Conservation (phyloP, 2,329 filamentous ascomycete species). For the Colletotrichum australisinense region DNA sequence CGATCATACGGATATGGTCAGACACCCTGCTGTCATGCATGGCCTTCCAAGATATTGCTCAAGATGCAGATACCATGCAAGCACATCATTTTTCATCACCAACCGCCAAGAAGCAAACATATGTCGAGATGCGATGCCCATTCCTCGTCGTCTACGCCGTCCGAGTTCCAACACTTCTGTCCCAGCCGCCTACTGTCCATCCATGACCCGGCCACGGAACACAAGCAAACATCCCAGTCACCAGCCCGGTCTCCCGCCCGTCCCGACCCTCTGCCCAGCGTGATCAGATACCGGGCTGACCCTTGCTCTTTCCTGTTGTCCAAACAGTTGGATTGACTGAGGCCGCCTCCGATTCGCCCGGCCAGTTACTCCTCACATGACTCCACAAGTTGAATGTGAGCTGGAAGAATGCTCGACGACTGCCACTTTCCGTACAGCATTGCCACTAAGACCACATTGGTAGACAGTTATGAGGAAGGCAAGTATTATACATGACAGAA, state of each 20-base stretch:
- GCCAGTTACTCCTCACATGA: background rate
- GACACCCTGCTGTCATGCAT: background rate
- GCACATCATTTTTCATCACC: slow-evolving; percentile 18
- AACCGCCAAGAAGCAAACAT: slow-evolving; percentile 29
- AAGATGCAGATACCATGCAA: slow-evolving; percentile 21
- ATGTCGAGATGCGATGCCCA: background rate
- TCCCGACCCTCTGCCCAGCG: slow-evolving; percentile 13
- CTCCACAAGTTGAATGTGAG: background rate
- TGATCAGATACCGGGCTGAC: background rate
- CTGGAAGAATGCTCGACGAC: background rate
- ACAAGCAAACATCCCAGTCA: slow-evolving; percentile 3
- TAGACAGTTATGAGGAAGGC: too few relatives aligned
- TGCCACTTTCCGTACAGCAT: background rate
- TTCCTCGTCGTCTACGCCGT: background rate
- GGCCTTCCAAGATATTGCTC: background rate
- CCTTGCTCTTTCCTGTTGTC: background rate
- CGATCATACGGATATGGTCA: slow-evolving; percentile 17
- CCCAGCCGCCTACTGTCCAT: background rate
- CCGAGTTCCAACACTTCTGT: background rate
- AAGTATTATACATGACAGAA: too few relatives aligned
- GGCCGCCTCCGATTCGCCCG: background rate
- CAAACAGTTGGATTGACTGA: background rate
- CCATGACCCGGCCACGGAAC: background rate
- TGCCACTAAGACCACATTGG: background rate
- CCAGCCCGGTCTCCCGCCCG: slow-evolving; percentile 9